A percentile compares a stretch with the other conserved stretches of the same genome.
phyloP scores from a whole-genome alignment of 495 filamentous ascomycete species.

The Daldinia grandis region DNA sequence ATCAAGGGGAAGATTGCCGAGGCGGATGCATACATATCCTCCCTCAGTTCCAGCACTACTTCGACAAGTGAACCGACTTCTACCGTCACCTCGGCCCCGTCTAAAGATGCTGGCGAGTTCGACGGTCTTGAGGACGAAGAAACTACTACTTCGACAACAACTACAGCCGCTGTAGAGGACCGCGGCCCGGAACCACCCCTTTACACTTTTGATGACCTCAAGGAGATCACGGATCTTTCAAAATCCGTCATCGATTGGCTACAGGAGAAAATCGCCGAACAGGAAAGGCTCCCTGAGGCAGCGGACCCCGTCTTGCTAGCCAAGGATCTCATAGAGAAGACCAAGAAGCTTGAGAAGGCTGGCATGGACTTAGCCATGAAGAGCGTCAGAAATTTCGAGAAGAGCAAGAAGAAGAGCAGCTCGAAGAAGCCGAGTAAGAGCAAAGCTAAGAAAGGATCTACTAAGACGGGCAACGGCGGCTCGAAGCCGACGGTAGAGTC shows the following conservation, averaged over 20 bases:
- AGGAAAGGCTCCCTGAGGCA: conserved; percentile 71
- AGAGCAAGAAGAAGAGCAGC: conserved; percentile 63
- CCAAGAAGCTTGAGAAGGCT: conserved; percentile 68
- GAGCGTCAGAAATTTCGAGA: conserved; percentile 69
- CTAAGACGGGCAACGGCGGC: conserved; percentile 52
- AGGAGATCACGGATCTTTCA: conserved; percentile 59
- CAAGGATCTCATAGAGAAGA: conserved; percentile 69
- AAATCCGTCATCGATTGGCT: conserved; percentile 68
- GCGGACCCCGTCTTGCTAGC: conserved; percentile 75
- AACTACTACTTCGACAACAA: conserved; percentile 51
- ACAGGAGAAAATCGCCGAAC: conserved; percentile 67
- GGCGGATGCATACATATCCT: conserved; percentile 57
- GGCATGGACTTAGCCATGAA: conserved; percentile 76
- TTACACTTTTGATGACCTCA: conserved; percentile 70
- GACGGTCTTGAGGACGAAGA: conserved; percentile 70
- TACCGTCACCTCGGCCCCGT: conserved; percentile 52
- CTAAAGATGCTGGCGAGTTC: conserved; percentile 57
- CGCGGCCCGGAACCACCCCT: conserved; percentile 59
- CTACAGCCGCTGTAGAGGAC: conserved; percentile 49
- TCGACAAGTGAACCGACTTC: conserved; percentile 53
- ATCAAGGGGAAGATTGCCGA: conserved; percentile 60
- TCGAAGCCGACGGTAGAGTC: conserved; percentile 49
- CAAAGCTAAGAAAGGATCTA: conserved; percentile 52
- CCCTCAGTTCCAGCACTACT: conserved; percentile 52
- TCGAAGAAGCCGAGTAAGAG: conserved; percentile 59